phyloP scores from a whole-genome alignment of 2,329 filamentous ascomycete genomes.

The Pyrenochaeta sp. region DNA sequence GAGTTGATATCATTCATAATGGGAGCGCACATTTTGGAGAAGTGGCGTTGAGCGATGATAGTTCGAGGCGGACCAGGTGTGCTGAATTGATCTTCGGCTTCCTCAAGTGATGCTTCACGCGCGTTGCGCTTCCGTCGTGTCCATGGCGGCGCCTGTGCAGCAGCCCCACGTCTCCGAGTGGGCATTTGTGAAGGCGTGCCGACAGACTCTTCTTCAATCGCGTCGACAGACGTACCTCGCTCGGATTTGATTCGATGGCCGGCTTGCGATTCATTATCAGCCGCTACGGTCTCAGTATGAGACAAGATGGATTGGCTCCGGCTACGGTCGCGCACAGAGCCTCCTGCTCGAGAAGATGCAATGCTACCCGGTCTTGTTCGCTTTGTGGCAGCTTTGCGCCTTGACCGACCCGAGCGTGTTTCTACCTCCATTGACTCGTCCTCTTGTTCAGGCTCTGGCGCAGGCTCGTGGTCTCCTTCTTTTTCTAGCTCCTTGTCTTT shows the following conservation, averaged over 20 bases:
- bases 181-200: slow-evolving; percentile 42
- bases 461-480: slow-evolving; percentile 15
- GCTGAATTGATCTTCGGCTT: slow-evolving; percentile 39
- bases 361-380: slow-evolving; percentile 51
- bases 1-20: slow-evolving; percentile 62
- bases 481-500: slow-evolving; percentile 34
- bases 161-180: slow-evolving; percentile 39
- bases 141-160: slow-evolving; percentile 30
- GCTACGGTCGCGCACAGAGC: slow-evolving; percentile 55
- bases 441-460: slow-evolving; percentile 23
- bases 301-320: slow-evolving; percentile 60
- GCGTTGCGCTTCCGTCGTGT: slow-evolving; percentile 55
- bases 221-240: slow-evolving; percentile 55
- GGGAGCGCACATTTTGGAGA: slow-evolving; percentile 56
- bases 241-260: slow-evolving; percentile 57
- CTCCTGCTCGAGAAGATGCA: slow-evolving; percentile 57
- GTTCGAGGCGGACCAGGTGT: slow-evolving; percentile 37
- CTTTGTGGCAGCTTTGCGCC: slow-evolving; percentile 40
- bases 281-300: slow-evolving; percentile 52
- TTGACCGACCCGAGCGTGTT: slow-evolving; percentile 39
- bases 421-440: slow-evolving; percentile 39
- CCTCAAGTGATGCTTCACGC: slow-evolving; percentile 43
- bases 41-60: slow-evolving; percentile 58
- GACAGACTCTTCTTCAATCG: slow-evolving; percentile 47
- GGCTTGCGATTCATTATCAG: slow-evolving; percentile 51